Conservation (phyloP, 1,284 basidiomycete genomes). For the Trametes pubescens region DNA sequence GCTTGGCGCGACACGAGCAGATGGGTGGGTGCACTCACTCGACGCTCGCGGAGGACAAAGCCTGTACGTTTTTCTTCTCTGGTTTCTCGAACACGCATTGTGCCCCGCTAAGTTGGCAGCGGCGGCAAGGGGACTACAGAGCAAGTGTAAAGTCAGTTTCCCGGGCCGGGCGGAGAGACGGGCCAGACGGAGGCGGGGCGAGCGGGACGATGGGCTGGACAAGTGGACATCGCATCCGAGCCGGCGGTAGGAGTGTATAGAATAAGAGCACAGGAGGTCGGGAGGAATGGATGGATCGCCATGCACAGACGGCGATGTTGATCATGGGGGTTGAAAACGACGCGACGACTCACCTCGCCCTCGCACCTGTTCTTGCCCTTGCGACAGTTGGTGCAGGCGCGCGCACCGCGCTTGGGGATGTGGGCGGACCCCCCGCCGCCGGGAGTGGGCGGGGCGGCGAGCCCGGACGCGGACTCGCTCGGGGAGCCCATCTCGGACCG, state of each 20-base stretch:
- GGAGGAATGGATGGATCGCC: conserved; percentile 34
- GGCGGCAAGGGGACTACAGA: conserved; percentile 88
- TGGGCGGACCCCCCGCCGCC: conserved; percentile 48
- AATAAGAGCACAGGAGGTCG: conserved; percentile 27
- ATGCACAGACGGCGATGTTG: conserved; percentile 28
- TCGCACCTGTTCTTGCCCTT: conserved; percentile 95
- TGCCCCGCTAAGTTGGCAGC: conserved; percentile 86
- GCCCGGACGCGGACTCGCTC: conserved; percentile 33
- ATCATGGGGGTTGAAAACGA: conserved; percentile 28
- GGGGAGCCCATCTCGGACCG: conserved; percentile 35
- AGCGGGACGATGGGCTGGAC: conserved; percentile 8
- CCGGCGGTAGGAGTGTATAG: conserved; percentile 46
- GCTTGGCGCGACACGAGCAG: conserved; percentile 11
- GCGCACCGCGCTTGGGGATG: conserved; percentile 82
- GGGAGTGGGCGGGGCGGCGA: conserved; percentile 33
- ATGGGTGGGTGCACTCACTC: conserved; percentile 61
- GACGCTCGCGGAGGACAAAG: conserved; percentile 67
- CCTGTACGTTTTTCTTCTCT: conserved; percentile 78
- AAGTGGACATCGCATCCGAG: conserved; percentile 12
- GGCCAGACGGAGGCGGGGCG: conserved; percentile 49
- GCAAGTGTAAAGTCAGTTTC: conserved; percentile 16
- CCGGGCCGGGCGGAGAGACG: conserved; percentile 72
- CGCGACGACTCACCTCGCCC: conserved; percentile 67
- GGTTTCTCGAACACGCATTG: conserved; percentile 94
- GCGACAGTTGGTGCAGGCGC: conserved; percentile 84